phyloP scores from a whole-genome alignment of 108 stramenopile species.

The Cyclotella baltica region DNA sequence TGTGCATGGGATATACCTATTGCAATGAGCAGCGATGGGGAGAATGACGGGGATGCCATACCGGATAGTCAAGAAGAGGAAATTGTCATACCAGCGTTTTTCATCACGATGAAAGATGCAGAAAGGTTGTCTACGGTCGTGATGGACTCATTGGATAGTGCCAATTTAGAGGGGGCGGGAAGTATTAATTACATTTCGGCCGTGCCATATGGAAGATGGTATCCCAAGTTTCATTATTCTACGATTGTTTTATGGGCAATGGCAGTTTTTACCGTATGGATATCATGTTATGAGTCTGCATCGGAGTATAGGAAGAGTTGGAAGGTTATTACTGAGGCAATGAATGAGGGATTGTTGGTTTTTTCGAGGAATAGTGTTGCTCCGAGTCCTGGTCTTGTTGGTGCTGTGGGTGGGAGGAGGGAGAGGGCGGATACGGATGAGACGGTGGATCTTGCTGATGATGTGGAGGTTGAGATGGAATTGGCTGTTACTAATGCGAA shows the following conservation, averaged over 20 bases:
- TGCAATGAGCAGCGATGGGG: constrained; percentile 43
- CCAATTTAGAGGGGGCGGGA: neutral
- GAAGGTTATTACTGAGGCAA: constrained; percentile 34
- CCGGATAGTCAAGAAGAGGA: constrained; percentile 32
- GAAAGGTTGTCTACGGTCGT: constrained; percentile 40
- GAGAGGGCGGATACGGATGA: constrained; percentile 45
- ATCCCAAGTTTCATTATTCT: constrained; percentile 65
- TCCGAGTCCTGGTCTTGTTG: constrained; percentile 2
- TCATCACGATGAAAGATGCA: constrained; percentile 78
- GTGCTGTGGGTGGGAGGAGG: constrained; percentile 10
- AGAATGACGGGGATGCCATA: constrained; percentile 54
- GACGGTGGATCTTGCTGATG: constrained; percentile 47
- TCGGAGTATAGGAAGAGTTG: constrained; percentile 64
- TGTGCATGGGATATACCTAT: constrained; percentile 90
- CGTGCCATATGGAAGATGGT: constrained; percentile 51
- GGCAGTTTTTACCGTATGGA: constrained; percentile 68
- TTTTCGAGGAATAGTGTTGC: constrained; percentile 12
- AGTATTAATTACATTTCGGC: constrained; percentile 27
- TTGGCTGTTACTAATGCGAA: constrained; percentile 2
- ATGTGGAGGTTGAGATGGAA: constrained; percentile 21
- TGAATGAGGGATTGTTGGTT: constrained; percentile 43
- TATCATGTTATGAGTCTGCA: constrained; percentile 68
- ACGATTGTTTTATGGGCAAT: constrained; percentile 72
- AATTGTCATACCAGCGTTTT: constrained; percentile 57
- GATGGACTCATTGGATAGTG: constrained; percentile 6